Percentiles rank a stretch among this genome's conserved stretches.
These are phyloP conservation scores for Aureobasidium sp. DNA, from an alignment of 2,329 filamentous ascomycete species.

Conservation along the genomic window DNA sequence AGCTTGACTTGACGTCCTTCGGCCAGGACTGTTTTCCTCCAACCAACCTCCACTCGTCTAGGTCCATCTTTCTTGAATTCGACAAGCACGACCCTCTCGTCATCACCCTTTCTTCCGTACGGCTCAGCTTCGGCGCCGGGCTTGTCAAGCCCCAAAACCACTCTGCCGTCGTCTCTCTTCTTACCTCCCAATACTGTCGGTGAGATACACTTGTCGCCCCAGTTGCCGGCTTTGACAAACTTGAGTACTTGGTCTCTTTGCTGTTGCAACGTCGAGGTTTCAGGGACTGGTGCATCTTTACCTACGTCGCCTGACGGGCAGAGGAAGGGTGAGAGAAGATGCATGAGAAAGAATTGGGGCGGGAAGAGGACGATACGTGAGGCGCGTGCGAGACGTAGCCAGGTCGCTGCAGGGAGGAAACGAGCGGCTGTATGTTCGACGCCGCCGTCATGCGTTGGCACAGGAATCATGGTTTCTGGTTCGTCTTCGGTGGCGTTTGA, in stretches of 20 bases:
- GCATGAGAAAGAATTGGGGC: constrained; percentile 73
- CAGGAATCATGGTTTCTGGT: constrained; percentile 54
- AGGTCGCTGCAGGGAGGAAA: constrained; percentile 64
- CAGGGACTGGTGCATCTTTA: constrained; percentile 24
- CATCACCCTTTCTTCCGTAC: constrained; percentile 43
- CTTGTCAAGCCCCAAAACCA: constrained; percentile 47
- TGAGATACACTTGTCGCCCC: constrained; percentile 39
- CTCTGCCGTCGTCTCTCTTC: constrained; percentile 42
- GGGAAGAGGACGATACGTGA: constrained; percentile 80
- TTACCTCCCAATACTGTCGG: constrained; percentile 35
- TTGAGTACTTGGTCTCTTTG: constrained; percentile 49
- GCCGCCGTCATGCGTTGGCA: constrained; percentile 64
- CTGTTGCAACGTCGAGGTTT: constrained; percentile 35
- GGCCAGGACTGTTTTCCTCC: constrained; percentile 40
- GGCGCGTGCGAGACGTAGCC: constrained; percentile 57
- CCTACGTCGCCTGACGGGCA: constrained; percentile 27
- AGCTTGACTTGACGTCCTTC: constrained; percentile 41
- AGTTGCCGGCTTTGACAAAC: constrained; percentile 45
- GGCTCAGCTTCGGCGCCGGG: constrained; percentile 54
- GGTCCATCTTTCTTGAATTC: constrained; percentile 52
- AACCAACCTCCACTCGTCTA: constrained; percentile 47
- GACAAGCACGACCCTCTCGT: constrained; percentile 51
- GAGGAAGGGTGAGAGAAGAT: constrained; percentile 51
- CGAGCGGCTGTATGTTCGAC: constrained; percentile 66
- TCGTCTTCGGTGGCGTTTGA: constrained; percentile 28